Conservation (phyloP, 331 rosid species). For the Pyrus hybrid region DNA sequence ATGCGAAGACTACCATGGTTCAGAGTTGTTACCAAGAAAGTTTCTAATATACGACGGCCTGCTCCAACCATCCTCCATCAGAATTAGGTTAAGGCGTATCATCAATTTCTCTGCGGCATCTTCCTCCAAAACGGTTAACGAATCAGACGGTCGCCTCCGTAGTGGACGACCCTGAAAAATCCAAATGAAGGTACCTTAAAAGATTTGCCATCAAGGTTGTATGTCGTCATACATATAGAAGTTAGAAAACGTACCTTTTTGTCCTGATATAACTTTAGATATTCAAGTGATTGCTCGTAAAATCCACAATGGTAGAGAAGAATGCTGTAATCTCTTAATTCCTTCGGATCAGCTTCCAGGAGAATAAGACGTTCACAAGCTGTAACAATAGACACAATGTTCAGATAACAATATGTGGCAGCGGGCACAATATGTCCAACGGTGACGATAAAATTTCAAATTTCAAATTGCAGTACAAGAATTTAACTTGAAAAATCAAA, state of each 20-base stretch:
- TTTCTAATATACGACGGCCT: conserved; percentile 29
- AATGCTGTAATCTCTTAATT: conserved; percentile 38
- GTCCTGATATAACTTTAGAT: too few relatives aligned
- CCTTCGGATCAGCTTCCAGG: conserved; percentile 54
- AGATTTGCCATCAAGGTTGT: too few relatives aligned
- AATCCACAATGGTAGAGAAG: conserved; percentile 27
- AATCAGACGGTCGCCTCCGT: too few relatives aligned
- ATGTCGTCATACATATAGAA: too few relatives aligned
- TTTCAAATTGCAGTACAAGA: too few relatives aligned
- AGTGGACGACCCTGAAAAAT: too few relatives aligned
- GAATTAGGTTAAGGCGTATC: conserved; percentile 53
- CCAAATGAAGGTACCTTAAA: too few relatives aligned
- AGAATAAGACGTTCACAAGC: conserved; percentile 93
- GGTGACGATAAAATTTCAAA: too few relatives aligned
- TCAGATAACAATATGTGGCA: background rate
- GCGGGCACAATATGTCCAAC: too few relatives aligned
- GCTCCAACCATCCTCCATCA: conserved; percentile 27
- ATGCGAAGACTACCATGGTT: conserved; percentile 44
- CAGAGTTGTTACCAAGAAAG: conserved; percentile 56
- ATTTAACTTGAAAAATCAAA: too few relatives aligned
- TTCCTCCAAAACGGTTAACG: conserved; percentile 35
- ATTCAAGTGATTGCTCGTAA: conserved; percentile 42
- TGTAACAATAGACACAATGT: conserved; percentile 24
- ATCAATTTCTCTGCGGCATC: conserved; percentile 64
- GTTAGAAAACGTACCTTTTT: too few relatives aligned